Percentiles rank a stretch among this genome's conserved stretches.
phyloP scores from a whole-genome alignment of 2,329 filamentous ascomycete species.

The Colletotrichum aenigma region DNA sequence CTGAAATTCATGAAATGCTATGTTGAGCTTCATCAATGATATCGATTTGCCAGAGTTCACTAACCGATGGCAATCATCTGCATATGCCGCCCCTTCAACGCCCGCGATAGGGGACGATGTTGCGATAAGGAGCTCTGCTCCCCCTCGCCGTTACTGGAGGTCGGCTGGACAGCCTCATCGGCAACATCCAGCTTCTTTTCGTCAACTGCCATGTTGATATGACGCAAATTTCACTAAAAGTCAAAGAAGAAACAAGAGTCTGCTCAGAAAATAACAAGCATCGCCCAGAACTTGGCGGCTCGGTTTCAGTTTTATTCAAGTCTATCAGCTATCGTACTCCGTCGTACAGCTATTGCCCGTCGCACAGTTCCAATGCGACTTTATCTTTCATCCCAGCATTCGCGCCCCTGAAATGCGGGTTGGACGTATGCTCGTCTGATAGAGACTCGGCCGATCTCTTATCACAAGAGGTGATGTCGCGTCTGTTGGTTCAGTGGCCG shows the following conservation, averaged over 20 bases:
- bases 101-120: not conserved
- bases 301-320: not conserved
- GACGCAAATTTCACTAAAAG: not conserved
- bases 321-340: not conserved
- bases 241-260: fast-evolving
- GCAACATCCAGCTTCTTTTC: not conserved
- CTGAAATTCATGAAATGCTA: not conserved
- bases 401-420: not conserved
- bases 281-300: not conserved
- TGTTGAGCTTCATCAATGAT: not conserved
- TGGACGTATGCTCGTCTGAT: not conserved
- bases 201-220: not conserved
- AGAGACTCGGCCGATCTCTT: not conserved
- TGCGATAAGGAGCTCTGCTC: not conserved
- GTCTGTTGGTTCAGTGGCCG: not conserved
- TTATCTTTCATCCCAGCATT: not conserved
- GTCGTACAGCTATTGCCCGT: not conserved
- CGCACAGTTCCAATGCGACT: not conserved
- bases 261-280: not conserved
- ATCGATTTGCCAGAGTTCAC: not conserved
- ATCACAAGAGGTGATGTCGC: not conserved
- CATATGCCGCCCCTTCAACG: slow-evolving; percentile 47
- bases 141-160: not conserved
- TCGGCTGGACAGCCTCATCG: not conserved
- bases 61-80: slow-evolving; percentile 52